Percentiles rank a stretch among this genome's conserved stretches.
phyloP scores from a whole-genome alignment of 768 basidiomycete species.

The Boletus vermiculosoides region DNA sequence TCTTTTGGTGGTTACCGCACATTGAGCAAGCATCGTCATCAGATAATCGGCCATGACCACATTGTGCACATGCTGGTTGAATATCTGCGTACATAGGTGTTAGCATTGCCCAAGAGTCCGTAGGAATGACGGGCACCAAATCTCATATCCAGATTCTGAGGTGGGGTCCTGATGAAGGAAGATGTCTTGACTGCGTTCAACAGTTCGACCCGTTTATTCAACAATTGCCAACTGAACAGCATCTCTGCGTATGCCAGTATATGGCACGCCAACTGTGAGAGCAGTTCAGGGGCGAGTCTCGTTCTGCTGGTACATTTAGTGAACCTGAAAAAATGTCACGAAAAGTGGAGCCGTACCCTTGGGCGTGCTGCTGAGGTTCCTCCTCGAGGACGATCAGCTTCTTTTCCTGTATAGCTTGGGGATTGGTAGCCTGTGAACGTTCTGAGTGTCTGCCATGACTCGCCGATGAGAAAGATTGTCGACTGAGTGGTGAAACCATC shows the following conservation, averaged over 20 bases:
- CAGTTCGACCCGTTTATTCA: constrained; percentile 69
- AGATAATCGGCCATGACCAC: constrained; percentile 35
- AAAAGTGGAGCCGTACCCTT: constrained; percentile 9
- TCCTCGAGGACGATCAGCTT: constrained; percentile 39
- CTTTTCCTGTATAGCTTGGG: constrained; percentile 35
- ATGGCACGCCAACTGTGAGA: constrained; percentile 50
- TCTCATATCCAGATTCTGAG: constrained; percentile 36
- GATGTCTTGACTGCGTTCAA: constrained; percentile 57
- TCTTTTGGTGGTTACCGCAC: constrained; percentile 43
- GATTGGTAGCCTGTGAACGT: constrained; percentile 41
- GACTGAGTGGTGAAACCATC: constrained; percentile 22
- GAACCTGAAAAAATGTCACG: neutral
- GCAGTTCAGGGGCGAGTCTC: constrained; percentile 24
- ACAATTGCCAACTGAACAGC: constrained; percentile 69
- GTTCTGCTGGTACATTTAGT: constrained; percentile 6
- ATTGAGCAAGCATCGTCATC: constrained; percentile 41
- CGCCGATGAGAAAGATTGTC: constrained; percentile 41
- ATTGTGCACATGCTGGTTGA: constrained; percentile 46
- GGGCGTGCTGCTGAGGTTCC: constrained; percentile 12
- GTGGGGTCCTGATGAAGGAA: constrained; percentile 21
- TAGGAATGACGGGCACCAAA: constrained; percentile 22
- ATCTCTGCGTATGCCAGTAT: constrained; percentile 73
- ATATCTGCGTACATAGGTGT: constrained; percentile 40
- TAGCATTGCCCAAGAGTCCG: constrained; percentile 1
- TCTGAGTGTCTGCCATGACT: constrained; percentile 40